Conservation (phyloP, 371 early-diverging fungal species). For the Circinella minor region DNA sequence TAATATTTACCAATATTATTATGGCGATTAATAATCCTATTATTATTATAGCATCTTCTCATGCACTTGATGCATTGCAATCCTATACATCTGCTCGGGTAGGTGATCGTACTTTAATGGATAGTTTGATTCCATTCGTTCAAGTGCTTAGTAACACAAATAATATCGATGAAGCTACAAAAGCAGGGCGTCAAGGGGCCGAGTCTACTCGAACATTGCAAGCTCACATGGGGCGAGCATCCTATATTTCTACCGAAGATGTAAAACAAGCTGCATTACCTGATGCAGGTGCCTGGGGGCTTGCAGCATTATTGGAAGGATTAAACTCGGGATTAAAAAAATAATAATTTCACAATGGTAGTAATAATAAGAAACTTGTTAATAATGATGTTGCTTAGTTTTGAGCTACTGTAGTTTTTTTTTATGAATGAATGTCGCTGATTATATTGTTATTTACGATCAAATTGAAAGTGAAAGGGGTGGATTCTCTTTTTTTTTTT, state of each 20-base stretch:
- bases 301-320: constrained; percentile 61
- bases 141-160: constrained; percentile 41
- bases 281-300: constrained; percentile 76
- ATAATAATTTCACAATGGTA: neutral
- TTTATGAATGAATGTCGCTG: no score
- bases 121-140: constrained; percentile 75
- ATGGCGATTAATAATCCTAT: neutral
- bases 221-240: constrained; percentile 73
- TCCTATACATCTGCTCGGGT: constrained; percentile 73
- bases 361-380: no score
- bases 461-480: neutral
- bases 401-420: no score
- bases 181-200: constrained; percentile 63
- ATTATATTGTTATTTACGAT: neutral
- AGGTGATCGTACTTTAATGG: constrained; percentile 84
- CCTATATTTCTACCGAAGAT: constrained; percentile 65
- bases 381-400: no score
- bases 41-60: constrained; percentile 31
- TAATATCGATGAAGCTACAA: constrained; percentile 45
- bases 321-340: constrained; percentile 3
- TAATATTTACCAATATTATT: no score
- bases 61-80: constrained; percentile 66
- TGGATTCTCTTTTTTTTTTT: neutral
- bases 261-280: constrained; percentile 51
- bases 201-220: constrained; percentile 60